Evolutionary conservation across 768 basidiomycete genomes (phyloP).

Genomic region (Termitomyces sp.): DNA sequence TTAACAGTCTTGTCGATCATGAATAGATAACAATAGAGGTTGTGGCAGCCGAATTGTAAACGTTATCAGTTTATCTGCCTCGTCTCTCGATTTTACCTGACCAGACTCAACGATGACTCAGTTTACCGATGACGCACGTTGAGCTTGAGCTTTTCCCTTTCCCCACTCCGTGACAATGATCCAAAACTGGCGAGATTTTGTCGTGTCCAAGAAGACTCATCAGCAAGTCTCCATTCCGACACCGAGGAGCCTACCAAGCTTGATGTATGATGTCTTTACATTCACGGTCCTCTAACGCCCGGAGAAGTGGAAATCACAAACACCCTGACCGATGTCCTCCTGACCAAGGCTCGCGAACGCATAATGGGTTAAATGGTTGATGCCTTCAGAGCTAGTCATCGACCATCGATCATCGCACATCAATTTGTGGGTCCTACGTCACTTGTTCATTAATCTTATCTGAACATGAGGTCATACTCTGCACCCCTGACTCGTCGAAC

Average conservation of each 20-base stretch:
- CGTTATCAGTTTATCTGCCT: too few species aligned
- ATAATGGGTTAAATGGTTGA: too few species aligned
- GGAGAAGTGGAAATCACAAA: slow-evolving; percentile 34
- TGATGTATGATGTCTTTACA: slow-evolving; percentile 41
- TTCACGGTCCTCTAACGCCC: too few species aligned
- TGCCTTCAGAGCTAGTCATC: too few species aligned
- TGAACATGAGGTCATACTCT: neutral
- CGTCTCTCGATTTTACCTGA: neutral
- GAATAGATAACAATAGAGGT: neutral
- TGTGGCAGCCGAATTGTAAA: too few species aligned
- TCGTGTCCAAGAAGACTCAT: neutral
- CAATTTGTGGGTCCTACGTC: slow-evolving; percentile 45
- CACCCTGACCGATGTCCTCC: slow-evolving; percentile 33
- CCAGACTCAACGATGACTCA: neutral
- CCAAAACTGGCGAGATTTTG: neutral
- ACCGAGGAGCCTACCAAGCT: too few species aligned
- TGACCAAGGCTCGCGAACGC: slow-evolving; percentile 48
- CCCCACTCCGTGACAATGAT: neutral
- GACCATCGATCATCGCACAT: slow-evolving; percentile 37
- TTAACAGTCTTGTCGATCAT: neutral
- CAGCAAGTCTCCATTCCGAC: neutral
- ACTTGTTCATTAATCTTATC: neutral
- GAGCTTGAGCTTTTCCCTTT: neutral
- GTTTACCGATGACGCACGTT: neutral
- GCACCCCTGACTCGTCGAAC: too few species aligned